Percentiles rank a stretch among this genome's conserved stretches.
Evolutionary conservation across 2,329 filamentous ascomycete species (phyloP).

Genomic region (Cordyceps tenuipes): DNA sequence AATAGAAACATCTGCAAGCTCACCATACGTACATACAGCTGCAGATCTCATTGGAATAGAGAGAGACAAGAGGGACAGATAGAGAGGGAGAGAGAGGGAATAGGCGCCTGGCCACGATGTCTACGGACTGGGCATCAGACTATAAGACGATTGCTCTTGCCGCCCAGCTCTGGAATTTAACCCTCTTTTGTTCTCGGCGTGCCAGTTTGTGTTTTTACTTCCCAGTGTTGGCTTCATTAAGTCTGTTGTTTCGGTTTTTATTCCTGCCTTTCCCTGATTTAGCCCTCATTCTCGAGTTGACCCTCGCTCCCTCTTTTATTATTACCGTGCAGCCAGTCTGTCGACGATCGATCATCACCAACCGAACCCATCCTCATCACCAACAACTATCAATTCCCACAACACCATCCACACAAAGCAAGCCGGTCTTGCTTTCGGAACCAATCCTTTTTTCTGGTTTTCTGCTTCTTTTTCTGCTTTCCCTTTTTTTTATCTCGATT

Average conservation of each 20-base stretch:
- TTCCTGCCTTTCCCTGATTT: constrained; percentile 1
- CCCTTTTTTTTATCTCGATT: constrained; percentile 31
- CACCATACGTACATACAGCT: not conserved
- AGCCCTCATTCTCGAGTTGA: constrained; percentile 14
- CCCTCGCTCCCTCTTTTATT: not conserved
- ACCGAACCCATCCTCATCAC: not conserved
- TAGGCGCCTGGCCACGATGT: constrained; percentile 26
- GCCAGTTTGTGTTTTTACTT: constrained; percentile 29
- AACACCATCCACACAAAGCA: constrained; percentile 29
- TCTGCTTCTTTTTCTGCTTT: constrained; percentile 31
- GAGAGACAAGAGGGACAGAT: not conserved
- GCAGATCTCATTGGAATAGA: not conserved
- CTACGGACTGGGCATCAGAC: constrained; percentile 29
- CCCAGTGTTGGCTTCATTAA: constrained; percentile 38
- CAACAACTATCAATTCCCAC: constrained; percentile 4
- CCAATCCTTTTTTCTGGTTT: constrained; percentile 28
- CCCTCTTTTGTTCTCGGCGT: constrained; percentile 30
- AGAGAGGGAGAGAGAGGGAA: not conserved
- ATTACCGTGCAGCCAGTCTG: not conserved
- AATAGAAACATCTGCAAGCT: constrained; percentile 27
- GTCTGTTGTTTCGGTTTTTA: constrained; percentile 18
- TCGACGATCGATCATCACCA: constrained; percentile 29
- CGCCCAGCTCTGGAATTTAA: constrained; percentile 30
- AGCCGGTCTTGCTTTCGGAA: constrained; percentile 49
- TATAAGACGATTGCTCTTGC: constrained; percentile 48